Evolutionary conservation across 2,329 filamentous ascomycete species (phyloP), one percentile per base, ranked within the genome.

Genomic region (Sclerotinia minor): DNA sequence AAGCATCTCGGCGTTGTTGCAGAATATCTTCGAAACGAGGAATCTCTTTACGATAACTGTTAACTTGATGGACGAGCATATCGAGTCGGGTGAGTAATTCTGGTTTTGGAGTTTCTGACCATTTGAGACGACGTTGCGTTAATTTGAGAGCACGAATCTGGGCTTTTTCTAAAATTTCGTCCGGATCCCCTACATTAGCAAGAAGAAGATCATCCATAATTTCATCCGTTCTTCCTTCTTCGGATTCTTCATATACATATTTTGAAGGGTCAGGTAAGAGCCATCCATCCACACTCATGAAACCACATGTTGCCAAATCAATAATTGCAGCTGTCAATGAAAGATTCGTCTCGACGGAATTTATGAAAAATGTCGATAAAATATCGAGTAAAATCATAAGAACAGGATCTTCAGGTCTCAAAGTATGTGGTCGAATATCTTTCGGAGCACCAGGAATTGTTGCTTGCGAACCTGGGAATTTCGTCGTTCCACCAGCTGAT

Each of bases 241-340:
- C 71, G 41, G 81, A 79, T 19, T 83, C 83, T 11, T 82, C 81
- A 68, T 86, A 91, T 7, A 81, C 80, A 74, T 88, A 91, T 69
- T 81, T 83, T n/a, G 80, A 82, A 5, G 91, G 90, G 65, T 89
- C 87, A 21, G 92, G 88, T 7, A 94, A 82, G 41, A 98, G 81
- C 94, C 95, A 99, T n/a, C 91, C 91, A 75, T 97, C 92, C 17
- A 97, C 83, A 26, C 89, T 87, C 75, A 97, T 89, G 71, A 92
- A 91, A 7, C 92, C 91, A 73, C 95, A 98, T 0, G 91, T 88
- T 15, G 91, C 91, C 52, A 99, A 82, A 72, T 92, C 90, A 38
- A 96, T 85, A 54, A 98, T 83, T 0, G 91, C 86, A 74, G 96
- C 92, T 0, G 94, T 98, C 1, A 97, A 83, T 0, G 90, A 91